Evolutionary conservation across 768 basidiomycete species (phyloP), one percentile per base, ranked within the genome.

Genomic region (Auricularia cornea): DNA sequence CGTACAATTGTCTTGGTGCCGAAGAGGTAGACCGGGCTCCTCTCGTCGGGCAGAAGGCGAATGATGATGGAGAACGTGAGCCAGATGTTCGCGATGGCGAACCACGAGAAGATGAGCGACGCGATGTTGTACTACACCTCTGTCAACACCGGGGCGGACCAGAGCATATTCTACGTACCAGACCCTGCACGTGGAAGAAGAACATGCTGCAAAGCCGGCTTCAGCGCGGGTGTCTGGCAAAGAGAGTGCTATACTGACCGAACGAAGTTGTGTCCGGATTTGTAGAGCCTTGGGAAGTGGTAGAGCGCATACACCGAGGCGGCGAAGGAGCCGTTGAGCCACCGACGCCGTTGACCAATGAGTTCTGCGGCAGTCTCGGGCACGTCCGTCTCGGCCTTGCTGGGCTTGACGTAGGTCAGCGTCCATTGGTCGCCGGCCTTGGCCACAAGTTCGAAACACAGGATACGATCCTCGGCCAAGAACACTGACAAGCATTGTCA

Each of bases 351-450:
- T 74, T 98, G 95, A 51, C 93, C 90, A 72, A 98, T 98, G 63
- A 98, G 77, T 71, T 98, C 95, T 11, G 86, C 83, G 8, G 93
- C 94, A n/a, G 80, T 78, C 75, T 98, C 68, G 3, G 92, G 92
- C n/a, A 96, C 94, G 78, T 95, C 94, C 0, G 94, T 96, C 77
- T 95, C 94, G 14, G 94, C 94, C 72, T 95, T 98, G 70, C 89
- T 90, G 12, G 94, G 92, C 75, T 98, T 97, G 71, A 98, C 95
- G 68, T 90, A 90, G 16, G 88, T 89, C 70, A 98, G 77, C 2
- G 89, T 91, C 96, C 96, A 98, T 65, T 82, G 79, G 66, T 92
- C 91, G 51, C 83, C 82, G 1, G 83, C 86, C 75, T 98, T 98
- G 12, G 95, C 94, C 26, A 95, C 94, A 61, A 98, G 80, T 73